These are phyloP conservation scores for Penicillium vulpinum DNA, from an alignment of 2,329 filamentous ascomycete species.

Conservation along the genomic window DNA sequence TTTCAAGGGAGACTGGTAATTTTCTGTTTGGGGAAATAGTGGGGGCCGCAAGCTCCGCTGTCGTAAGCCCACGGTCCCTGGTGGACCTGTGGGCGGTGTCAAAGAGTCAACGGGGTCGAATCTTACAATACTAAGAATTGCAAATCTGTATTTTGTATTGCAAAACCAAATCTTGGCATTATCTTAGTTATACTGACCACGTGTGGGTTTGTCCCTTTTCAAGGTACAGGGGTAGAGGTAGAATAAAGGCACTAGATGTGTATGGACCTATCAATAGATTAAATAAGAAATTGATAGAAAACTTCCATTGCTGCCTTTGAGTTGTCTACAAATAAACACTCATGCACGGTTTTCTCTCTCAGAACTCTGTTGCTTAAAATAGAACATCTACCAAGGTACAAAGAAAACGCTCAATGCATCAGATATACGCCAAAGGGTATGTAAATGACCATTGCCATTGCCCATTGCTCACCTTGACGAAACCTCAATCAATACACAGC, in stretches of 20 bases:
- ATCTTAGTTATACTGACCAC: constrained; percentile 1
- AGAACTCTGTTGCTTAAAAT: constrained; percentile 1
- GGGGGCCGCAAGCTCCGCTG: constrained; percentile 5
- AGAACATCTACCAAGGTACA: constrained; percentile 4
- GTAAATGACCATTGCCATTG: neutral
- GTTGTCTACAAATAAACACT: too few relatives aligned
- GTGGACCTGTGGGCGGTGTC: neutral
- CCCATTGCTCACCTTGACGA: neutral
- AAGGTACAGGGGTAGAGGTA: neutral
- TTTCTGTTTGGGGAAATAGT: constrained; percentile 12
- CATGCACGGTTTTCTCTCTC: too few relatives aligned
- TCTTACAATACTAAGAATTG: constrained; percentile 5
- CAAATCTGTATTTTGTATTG: neutral
- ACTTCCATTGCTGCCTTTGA: too few relatives aligned
- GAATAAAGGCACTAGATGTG: too few relatives aligned
- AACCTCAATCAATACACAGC: neutral
- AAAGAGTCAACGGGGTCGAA: neutral
- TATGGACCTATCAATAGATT: too few relatives aligned
- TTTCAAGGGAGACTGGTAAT: constrained; percentile 11
- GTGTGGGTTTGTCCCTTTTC: constrained; percentile 2
- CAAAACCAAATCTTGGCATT: constrained; percentile 6
- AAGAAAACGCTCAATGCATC: neutral
- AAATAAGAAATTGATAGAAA: neutral
- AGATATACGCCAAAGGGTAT: constrained; percentile 4
- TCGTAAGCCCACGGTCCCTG: neutral